These are phyloP conservation scores for Fusarium sp. DNA, from an alignment of 2,329 filamentous ascomycete species.

Conservation along the genomic window DNA sequence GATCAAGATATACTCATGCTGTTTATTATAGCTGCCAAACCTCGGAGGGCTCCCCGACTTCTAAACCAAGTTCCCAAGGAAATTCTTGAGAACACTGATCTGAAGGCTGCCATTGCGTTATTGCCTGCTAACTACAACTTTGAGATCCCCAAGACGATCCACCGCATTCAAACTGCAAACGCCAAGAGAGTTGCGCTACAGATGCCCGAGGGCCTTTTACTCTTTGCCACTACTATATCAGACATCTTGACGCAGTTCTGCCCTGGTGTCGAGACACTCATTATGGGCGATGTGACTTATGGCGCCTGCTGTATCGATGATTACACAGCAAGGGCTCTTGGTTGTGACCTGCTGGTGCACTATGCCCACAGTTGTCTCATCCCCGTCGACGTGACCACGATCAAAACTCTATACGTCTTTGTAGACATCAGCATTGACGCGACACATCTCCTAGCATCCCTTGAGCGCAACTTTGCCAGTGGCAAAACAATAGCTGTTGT, in stretches of 20 bases:
- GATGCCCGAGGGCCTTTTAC: constrained; percentile 92
- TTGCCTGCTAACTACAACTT: constrained; percentile 98
- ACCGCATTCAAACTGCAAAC: constrained; percentile 83
- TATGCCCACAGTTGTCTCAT: constrained; percentile 98
- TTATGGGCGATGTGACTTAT: constrained; percentile 99
- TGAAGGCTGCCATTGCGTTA: constrained; percentile 87
- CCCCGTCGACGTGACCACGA: constrained; percentile 94
- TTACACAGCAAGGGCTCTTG: constrained; percentile 92
- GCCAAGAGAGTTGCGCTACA: constrained; percentile 92
- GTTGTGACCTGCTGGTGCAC: constrained; percentile 93
- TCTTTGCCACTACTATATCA: constrained; percentile 97
- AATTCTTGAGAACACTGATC: constrained; percentile 84
- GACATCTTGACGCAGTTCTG: constrained; percentile 97
- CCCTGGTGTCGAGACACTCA: constrained; percentile 88
- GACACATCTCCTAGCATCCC: constrained; percentile 82
- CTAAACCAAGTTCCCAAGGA: constrained; percentile 90
- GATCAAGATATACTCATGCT: constrained; percentile 26
- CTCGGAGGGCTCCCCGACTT: constrained; percentile 79
- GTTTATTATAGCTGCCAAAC: constrained; percentile 68
- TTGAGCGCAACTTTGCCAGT: constrained; percentile 86
- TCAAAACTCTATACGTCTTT: constrained; percentile 97
- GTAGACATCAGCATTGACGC: constrained; percentile 98
- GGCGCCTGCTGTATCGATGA: constrained; percentile 99
- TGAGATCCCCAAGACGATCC: constrained; percentile 97
- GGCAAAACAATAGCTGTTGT: constrained; percentile 93